Conservation (phyloP, 441 rosid species). For the Pelargonium cotyledonis region DNA sequence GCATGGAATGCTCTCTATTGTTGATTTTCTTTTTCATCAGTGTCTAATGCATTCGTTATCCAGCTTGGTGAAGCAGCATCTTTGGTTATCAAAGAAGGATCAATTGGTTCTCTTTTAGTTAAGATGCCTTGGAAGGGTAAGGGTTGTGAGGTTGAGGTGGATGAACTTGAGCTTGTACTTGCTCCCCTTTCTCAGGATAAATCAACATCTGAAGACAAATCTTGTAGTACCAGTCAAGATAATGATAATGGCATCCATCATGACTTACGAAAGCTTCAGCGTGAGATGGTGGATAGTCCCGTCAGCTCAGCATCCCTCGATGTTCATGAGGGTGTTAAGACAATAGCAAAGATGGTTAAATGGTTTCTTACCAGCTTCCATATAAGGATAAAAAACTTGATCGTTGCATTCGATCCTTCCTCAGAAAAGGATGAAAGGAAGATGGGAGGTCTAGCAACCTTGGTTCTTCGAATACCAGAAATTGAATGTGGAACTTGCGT, state of each 20-base stretch:
- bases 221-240: constrained; percentile 30
- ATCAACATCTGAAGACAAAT: constrained; percentile 28
- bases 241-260: constrained; percentile 23
- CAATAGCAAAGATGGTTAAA: constrained; percentile 95
- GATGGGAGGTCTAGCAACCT: constrained; percentile 33
- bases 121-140: constrained; percentile 80
- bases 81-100: constrained; percentile 84
- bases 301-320: constrained; percentile 42
- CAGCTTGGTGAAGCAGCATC: constrained; percentile 64
- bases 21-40: background rate
- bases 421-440: constrained; percentile 30
- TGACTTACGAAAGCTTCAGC: constrained; percentile 35
- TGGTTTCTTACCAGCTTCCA: constrained; percentile 87
- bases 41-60: constrained; percentile 15
- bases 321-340: constrained; percentile 98
- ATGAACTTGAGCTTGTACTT: constrained; percentile 83
- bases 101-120: constrained; percentile 72
- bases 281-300: constrained; percentile 32
- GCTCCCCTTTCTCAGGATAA: constrained; percentile 39
- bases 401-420: constrained; percentile 78
- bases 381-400: constrained; percentile 61
- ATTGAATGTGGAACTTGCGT: constrained; percentile 70
- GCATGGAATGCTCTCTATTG: background rate
- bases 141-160: constrained; percentile 86
- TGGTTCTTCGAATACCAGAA: constrained; percentile 72